Base-by-base conservation (phyloP, 768 basidiomycete species). In the Trametes cingulata region DNA sequence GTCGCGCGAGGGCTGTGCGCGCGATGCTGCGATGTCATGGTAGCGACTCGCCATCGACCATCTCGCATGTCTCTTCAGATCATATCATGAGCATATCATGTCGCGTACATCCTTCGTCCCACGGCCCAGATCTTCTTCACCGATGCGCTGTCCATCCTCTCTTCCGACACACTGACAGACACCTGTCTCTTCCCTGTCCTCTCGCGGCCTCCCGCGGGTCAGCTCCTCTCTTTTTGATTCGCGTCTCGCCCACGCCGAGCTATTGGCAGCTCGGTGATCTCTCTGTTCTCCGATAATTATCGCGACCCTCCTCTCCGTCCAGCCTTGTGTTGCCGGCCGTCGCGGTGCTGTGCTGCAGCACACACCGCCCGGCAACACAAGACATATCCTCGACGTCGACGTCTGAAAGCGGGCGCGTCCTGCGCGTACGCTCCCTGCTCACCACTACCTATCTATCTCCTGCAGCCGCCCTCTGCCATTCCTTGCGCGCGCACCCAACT, bases 231-330 rank as follows among this genome's bases (percentile, higher is more conserved):
- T 14, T 27, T 22, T 47, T 40, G 41, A 25, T 43, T 45, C 39
- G 29, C 40, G 17, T 41, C 41, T 41, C 41, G 24, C 27, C 22
- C 19, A 9, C 35, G n/a, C 49, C n/a, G n/a, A n/a, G n/a, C 15
- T 27, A 33, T 14, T 20, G 17, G 22, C 20, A 27, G 25, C 50
- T 61, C 60, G 60, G 60, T 50, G 49, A 61, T 61, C 60, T 61
- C 60, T 61, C 49, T 61, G 25, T 61, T 61, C 60, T 61, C 60
- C 60, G 60, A 56, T 22, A 37, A 15, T 35, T 22, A n/a, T 46
- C 17, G 20, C 8, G 27, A 27, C 36, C n/a, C 49, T 9, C 17
- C 5, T 50, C 22, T 35, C n/a, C 33, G 48, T 49, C 48, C 3
- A 10, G 17, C 7, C n/a, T 48, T 29, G 27, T 33, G 25, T n/a